A percentile compares a stretch with the other conserved stretches of the same genome.
Evolutionary conservation across 192 early-diverging fungal species (phyloP).

Genomic region (Backusella tuberculispora): DNA sequence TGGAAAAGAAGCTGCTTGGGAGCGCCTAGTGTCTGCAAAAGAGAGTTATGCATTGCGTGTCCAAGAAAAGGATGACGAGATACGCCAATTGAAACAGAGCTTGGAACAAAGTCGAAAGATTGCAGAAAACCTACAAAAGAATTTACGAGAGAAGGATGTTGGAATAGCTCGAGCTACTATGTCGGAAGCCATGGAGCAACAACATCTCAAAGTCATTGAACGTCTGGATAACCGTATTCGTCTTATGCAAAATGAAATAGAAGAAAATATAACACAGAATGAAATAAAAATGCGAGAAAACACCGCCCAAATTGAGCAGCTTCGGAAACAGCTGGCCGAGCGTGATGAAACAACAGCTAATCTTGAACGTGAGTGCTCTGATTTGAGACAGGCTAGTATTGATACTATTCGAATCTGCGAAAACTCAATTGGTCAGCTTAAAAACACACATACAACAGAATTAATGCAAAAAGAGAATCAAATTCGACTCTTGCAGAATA

Average conservation of each 20-base stretch:
- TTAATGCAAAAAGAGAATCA: slow-evolving; percentile 32
- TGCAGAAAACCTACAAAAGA: not conserved
- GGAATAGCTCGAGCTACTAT: not conserved
- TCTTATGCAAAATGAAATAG: slow-evolving; percentile 12
- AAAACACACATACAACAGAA: slow-evolving; percentile 36
- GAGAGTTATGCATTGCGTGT: slow-evolving; percentile 33
- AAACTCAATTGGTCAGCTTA: slow-evolving; percentile 41
- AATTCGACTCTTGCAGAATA: slow-evolving; percentile 32
- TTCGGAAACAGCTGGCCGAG: slow-evolving; percentile 26
- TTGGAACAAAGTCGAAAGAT: not conserved
- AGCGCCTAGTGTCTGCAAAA: slow-evolving; percentile 34
- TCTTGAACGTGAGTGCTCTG: slow-evolving; percentile 41
- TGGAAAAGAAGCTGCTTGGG: slow-evolving; percentile 31
- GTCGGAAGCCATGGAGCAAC: slow-evolving; percentile 25
- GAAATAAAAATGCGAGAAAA: slow-evolving; percentile 22
- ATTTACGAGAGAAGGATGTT: slow-evolving; percentile 6
- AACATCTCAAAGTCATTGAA: slow-evolving; percentile 19
- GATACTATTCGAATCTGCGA: slow-evolving; percentile 51
- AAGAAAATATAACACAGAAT: not conserved
- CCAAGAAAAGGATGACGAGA: slow-evolving; percentile 28
- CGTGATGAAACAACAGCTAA: slow-evolving; percentile 24
- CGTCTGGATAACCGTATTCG: slow-evolving; percentile 21
- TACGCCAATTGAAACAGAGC: not conserved
- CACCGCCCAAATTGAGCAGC: slow-evolving; percentile 35
- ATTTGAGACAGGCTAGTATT: slow-evolving; percentile 41